phyloP scores from a whole-genome alignment of 345 rosid species.

The Brassica incana region DNA sequence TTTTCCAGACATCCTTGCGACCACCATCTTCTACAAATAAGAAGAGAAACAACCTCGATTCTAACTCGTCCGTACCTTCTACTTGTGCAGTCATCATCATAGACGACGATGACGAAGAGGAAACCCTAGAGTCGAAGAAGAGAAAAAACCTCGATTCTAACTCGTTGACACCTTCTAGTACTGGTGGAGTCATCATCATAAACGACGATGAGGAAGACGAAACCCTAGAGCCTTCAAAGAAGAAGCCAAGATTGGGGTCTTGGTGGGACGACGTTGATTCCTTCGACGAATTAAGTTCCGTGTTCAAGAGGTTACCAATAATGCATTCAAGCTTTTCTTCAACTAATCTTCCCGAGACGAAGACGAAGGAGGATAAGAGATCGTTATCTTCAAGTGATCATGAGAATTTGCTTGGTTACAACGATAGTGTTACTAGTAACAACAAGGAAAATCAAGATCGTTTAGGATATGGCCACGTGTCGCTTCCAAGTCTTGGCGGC shows the following conservation, averaged over 20 bases:
- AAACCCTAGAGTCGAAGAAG: not conserved
- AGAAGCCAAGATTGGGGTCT: conserved; percentile 3
- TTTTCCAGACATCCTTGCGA: not conserved
- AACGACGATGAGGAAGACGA: not conserved
- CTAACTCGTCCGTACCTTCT: not conserved
- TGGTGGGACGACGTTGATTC: not conserved
- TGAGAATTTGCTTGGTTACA: not conserved
- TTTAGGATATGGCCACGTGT: not conserved
- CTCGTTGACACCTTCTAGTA: not conserved
- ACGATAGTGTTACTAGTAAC: not conserved
- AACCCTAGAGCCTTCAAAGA: conserved; percentile 6
- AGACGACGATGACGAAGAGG: not conserved
- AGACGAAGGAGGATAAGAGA: not conserved
- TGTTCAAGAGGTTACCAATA: not conserved
- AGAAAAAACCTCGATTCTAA: not conserved
- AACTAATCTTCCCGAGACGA: not conserved
- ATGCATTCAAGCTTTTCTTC: not conserved
- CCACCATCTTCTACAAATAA: not conserved
- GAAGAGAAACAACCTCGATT: not conserved
- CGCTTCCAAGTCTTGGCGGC: conserved; percentile 19
- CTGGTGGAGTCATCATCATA: not conserved
- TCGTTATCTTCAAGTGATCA: not conserved
- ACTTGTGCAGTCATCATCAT: not conserved
- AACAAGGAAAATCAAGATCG: not conserved
- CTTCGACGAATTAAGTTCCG: not conserved